Percentiles rank a stretch among this genome's conserved stretches.
These are phyloP conservation scores for Ophiocordyceps camponoti-floridani DNA, from an alignment of 2,329 filamentous ascomycete species.

Conservation along the genomic window DNA sequence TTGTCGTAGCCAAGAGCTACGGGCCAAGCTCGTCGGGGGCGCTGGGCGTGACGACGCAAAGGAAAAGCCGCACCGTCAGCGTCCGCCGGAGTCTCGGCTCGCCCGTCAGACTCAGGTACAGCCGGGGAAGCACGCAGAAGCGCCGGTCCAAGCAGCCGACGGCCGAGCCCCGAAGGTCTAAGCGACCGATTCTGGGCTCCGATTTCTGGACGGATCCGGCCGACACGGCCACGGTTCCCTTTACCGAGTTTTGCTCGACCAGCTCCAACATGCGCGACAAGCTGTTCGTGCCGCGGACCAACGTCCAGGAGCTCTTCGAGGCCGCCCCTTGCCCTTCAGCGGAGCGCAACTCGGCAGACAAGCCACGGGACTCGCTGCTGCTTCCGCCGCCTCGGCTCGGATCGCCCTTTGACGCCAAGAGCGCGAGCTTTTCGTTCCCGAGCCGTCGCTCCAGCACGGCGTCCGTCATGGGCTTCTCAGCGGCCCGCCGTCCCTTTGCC, in stretches of 20 bases:
- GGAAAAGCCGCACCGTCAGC: slow-evolving; percentile 30
- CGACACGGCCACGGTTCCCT: slow-evolving; percentile 5
- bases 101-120: slow-evolving; percentile 30
- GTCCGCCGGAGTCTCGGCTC: slow-evolving; percentile 32
- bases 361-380: slow-evolving; percentile 9
- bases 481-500: slow-evolving; percentile 33
- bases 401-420: slow-evolving; percentile 36
- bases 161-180: slow-evolving; percentile 27
- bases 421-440: slow-evolving; percentile 41
- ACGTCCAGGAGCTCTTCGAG: slow-evolving; percentile 22
- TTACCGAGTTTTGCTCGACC: slow-evolving; percentile 16
- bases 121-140: slow-evolving; percentile 36
- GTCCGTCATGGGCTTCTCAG: slow-evolving; percentile 21
- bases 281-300: slow-evolving; percentile 22
- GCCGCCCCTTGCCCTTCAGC: not conserved
- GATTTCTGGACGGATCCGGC: slow-evolving; percentile 33
- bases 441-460: slow-evolving; percentile 31
- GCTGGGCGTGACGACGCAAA: slow-evolving; percentile 15
- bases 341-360: too few relatives aligned
- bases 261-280: slow-evolving; percentile 15
- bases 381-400: slow-evolving; percentile 31
- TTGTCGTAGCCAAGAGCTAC: slow-evolving; percentile 38
- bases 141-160: slow-evolving; percentile 28
- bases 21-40: slow-evolving; percentile 40
- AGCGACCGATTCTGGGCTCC: slow-evolving; percentile 34